Base-by-base conservation (phyloP, 805 yeast species). In the Teunomyces stri region DNA sequence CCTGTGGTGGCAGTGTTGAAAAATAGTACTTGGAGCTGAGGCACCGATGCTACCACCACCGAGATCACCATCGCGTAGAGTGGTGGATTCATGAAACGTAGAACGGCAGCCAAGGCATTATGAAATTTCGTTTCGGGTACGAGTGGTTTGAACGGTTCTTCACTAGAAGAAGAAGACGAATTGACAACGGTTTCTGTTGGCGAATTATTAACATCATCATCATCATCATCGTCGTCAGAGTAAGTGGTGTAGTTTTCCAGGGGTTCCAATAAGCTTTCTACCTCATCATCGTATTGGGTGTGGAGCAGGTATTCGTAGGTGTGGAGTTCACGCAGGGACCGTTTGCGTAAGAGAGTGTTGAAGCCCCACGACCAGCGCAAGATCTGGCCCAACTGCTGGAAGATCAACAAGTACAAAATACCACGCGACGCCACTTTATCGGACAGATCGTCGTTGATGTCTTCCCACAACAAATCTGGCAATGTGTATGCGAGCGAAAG, bases 351-450 rank as follows among this genome's bases (percentile, higher is more conserved):
- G 49, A 87, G 70, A 29, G 79, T 83, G 60, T 87, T 87, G 63
- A 82, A 87, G 45, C 95, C 95, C 92, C 94, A 87, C 27, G 89
- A 82, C 94, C 95, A 87, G 62, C 94, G 78, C 49, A 87, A 68
- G 55, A 87, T 81, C 64, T 87, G 95, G 13, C 92, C 94, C 61
- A 87, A 76, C 62, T 87, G 95, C 65, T 87, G 95, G 64, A 86
- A 86, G 44, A 87, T 84, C 52, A 87, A 70, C 43, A 87, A 66
- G 61, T 87, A 87, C 48, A 87, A 68, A 34, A 87, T 81, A 50
- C 94, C 95, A 59, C 95, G 78, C 12, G 88, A 81, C 1, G 92
- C 91, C 35, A 87, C 81, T 57, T 82, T 81, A 54, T 84, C 87
- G 18, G 84, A 72, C 16, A 75, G 68, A 60, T 87, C 95, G 58